These are phyloP conservation scores for Termitomyces sp. DNA, from an alignment of 768 basidiomycete genomes.

Conservation along the genomic window DNA sequence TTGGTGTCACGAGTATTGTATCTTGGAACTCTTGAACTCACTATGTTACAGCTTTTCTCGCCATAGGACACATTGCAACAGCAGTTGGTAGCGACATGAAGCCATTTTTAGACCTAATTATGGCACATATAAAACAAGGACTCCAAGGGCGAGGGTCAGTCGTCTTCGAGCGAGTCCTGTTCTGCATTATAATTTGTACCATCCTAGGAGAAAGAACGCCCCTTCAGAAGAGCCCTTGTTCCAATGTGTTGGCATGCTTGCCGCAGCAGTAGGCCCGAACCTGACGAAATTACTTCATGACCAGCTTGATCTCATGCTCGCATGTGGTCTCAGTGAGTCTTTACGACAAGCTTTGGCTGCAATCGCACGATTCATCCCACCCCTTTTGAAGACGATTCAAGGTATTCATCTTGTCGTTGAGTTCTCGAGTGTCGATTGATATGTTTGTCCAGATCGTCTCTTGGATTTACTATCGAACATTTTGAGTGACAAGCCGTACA, in stretches of 20 bases:
- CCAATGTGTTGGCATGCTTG: constrained; percentile 96
- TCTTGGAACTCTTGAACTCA: constrained; percentile 7
- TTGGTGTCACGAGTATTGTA: constrained; percentile 26
- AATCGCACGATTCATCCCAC: constrained; percentile 84
- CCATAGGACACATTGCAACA: constrained; percentile 91
- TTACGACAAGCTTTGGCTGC: constrained; percentile 78
- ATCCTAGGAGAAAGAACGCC: constrained; percentile 87
- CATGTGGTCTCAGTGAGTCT: constrained; percentile 87
- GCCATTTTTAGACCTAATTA: constrained; percentile 87
- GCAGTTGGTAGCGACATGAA: constrained; percentile 95
- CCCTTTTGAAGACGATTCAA: constrained; percentile 88
- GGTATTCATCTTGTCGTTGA: constrained; percentile 33
- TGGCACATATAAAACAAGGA: constrained; percentile 85
- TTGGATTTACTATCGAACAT: constrained; percentile 79
- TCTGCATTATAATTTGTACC: constrained; percentile 15
- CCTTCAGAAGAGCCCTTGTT: constrained; percentile 94
- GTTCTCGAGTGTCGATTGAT: not conserved
- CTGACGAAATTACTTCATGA: constrained; percentile 95
- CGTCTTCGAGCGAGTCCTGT: not conserved
- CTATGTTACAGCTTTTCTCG: constrained; percentile 72
- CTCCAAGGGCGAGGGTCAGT: constrained; percentile 78
- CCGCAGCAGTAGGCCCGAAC: constrained; percentile 91
- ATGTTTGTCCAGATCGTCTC: constrained; percentile 63
- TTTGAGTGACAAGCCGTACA: constrained; percentile 80
- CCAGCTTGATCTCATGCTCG: constrained; percentile 94